These are phyloP conservation scores for Ceratocystis diversiconidia DNA, from an alignment of 2,329 filamentous ascomycete genomes.

Conservation along the genomic window DNA sequence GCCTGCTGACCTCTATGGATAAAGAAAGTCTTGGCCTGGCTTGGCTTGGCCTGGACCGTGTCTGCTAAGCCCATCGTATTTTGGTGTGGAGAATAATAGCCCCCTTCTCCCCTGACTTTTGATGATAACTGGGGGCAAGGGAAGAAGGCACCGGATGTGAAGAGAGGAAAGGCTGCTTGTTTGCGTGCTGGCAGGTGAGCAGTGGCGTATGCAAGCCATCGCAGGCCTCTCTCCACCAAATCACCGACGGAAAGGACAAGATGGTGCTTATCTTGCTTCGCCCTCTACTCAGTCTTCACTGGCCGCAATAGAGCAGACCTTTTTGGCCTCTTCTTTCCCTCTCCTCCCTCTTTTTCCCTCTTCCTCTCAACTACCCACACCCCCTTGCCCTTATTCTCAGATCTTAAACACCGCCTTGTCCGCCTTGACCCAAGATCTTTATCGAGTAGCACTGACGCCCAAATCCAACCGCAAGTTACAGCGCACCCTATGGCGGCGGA, in stretches of 20 bases:
- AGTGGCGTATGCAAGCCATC: not conserved
- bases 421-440: not conserved
- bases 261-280: no score
- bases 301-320: not conserved
- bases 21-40: not conserved
- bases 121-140: not conserved
- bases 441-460: not conserved
- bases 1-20: not conserved
- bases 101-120: not conserved
- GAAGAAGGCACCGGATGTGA: not conserved
- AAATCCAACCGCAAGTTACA: constrained; percentile 1
- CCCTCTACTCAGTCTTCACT: no score
- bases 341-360: not conserved
- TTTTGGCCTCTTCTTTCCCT: not conserved
- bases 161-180: not conserved
- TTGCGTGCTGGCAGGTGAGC: not conserved
- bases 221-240: not conserved
- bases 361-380: not conserved
- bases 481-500: not conserved
- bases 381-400: not conserved
- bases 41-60: not conserved
- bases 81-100: no score
- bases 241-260: not conserved
- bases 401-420: not conserved
- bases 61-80: no score